Conservation (phyloP, 1,284 basidiomycete species). For the Psilocybe mexicana region DNA sequence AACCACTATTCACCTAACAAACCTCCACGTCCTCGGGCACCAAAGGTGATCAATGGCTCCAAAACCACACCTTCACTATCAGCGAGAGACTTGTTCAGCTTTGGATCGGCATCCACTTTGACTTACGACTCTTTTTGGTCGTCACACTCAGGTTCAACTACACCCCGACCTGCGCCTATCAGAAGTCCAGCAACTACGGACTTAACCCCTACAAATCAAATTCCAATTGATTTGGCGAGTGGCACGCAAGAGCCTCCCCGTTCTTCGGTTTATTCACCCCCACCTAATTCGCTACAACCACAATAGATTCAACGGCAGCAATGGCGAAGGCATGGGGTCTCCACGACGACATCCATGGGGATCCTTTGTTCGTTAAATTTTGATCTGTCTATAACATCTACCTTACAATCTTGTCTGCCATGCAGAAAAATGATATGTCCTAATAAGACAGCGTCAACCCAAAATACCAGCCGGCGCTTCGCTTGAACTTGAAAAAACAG, state of each 20-base stretch:
- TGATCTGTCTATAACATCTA: conserved; percentile 16
- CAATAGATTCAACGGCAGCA: conserved; percentile 6
- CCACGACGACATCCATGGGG: conserved; percentile 10
- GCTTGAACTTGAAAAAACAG: conserved; percentile 20
- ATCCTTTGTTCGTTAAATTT: conserved; percentile 18
- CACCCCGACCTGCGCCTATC: conserved; percentile 14
- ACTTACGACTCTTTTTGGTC: conserved; percentile 74
- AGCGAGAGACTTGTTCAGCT: conserved; percentile 27
- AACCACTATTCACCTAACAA: conserved; percentile 24
- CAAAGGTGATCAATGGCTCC: conserved; percentile 18
- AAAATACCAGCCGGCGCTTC: conserved; percentile 16
- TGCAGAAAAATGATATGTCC: conserved; percentile 17
- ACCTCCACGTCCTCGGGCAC: conserved; percentile 20
- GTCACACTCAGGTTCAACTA: conserved; percentile 22
- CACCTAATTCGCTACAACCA: conserved; percentile 6
- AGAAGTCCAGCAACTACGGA: conserved; percentile 6
- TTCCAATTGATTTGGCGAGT: conserved; percentile 18
- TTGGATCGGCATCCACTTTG: conserved; percentile 32
- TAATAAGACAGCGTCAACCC: conserved; percentile 8
- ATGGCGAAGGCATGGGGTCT: conserved; percentile 8
- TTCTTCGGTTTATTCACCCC: conserved; percentile 2
- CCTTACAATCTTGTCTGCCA: conserved; percentile 19
- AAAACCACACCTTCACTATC: conserved; percentile 24
- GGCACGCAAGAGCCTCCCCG: conserved; percentile 11
- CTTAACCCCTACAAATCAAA: conserved; percentile 14